Evolutionary conservation across 2,329 filamentous ascomycete genomes (phyloP).

Genomic region (Hawksworthiomyces lignivorus): DNA sequence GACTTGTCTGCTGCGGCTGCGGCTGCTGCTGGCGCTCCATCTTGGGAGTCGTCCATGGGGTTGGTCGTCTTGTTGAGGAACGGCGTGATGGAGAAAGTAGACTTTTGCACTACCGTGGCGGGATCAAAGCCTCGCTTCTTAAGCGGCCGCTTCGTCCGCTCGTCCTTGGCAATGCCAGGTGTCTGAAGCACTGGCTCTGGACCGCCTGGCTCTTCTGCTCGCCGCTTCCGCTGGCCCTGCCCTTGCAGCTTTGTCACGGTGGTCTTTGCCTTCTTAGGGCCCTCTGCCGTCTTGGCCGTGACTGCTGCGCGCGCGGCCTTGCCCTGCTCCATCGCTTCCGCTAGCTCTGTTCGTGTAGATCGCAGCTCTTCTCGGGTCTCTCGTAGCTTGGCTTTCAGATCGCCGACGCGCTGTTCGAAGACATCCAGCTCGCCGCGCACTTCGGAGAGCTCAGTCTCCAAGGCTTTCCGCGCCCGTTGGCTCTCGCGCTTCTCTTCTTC

Average conservation of each 20-base stretch:
- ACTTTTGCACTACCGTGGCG: slow-evolving; percentile 71
- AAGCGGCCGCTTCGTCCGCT: slow-evolving; percentile 27
- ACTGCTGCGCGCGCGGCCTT: slow-evolving; percentile 27
- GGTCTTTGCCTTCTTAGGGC: slow-evolving; percentile 17
- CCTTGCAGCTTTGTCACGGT: slow-evolving; percentile 14
- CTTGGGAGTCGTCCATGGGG: slow-evolving; percentile 32
- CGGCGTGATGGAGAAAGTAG: slow-evolving; percentile 86
- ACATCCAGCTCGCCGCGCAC: slow-evolving; percentile 55
- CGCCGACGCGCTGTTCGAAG: slow-evolving; percentile 63
- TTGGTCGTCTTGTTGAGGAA: slow-evolving; percentile 67
- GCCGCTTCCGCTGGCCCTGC: slow-evolving; percentile 37
- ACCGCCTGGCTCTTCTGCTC: slow-evolving; percentile 34
- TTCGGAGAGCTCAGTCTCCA: slow-evolving; percentile 50
- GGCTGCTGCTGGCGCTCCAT: slow-evolving; percentile 9
- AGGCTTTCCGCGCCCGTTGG: slow-evolving; percentile 36
- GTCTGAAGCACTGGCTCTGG: slow-evolving; percentile 43
- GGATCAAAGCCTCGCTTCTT: slow-evolving; percentile 54
- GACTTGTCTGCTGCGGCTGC: slow-evolving; percentile 2
- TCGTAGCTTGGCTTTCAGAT: slow-evolving; percentile 61
- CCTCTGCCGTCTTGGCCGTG: slow-evolving; percentile 3
- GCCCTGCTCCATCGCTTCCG: slow-evolving; percentile 25
- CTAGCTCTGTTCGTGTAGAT: slow-evolving; percentile 41
- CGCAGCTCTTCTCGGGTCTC: slow-evolving; percentile 67
- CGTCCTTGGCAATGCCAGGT: slow-evolving; percentile 26
- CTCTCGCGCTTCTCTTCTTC: slow-evolving; percentile 36